Conservation (phyloP, 2,329 filamentous ascomycete genomes). For the Fusarium heterosporum region DNA sequence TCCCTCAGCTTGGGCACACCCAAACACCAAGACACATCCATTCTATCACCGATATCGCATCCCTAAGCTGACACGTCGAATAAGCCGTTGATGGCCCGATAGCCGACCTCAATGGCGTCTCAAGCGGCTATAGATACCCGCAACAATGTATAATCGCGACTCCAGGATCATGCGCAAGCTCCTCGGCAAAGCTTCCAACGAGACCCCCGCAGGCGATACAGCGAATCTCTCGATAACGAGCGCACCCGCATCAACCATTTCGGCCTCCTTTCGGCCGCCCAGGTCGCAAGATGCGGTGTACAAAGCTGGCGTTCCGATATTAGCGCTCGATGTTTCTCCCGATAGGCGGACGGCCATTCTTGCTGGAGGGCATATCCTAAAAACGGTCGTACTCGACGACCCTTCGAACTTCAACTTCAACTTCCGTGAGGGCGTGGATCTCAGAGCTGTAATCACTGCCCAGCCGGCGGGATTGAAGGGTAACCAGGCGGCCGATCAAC, state of each 20-base stretch:
- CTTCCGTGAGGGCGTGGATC: conserved; percentile 68
- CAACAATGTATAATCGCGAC: conserved; percentile 64
- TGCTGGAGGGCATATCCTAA: conserved; percentile 69
- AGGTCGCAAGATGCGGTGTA: conserved; percentile 68
- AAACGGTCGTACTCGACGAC: conserved; percentile 68
- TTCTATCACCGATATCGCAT: conserved; percentile 12
- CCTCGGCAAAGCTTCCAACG: conserved; percentile 64
- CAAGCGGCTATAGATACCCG: conserved; percentile 44
- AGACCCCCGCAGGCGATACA: conserved; percentile 58
- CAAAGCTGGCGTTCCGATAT: conserved; percentile 63
- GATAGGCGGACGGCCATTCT: conserved; percentile 68
- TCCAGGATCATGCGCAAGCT: conserved; percentile 71
- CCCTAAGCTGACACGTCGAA: conserved; percentile 2
- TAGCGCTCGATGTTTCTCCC: conserved; percentile 68
- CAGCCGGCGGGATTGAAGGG: conserved; percentile 56
- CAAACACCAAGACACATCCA: conserved; percentile 1
- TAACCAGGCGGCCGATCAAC: conserved; percentile 63
- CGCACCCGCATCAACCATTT: conserved; percentile 54
- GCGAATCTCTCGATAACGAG: conserved; percentile 57
- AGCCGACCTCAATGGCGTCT: conserved; percentile 50
- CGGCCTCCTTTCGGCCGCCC: conserved; percentile 60
- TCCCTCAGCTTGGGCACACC: conserved; percentile 6
- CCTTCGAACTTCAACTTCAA: conserved; percentile 52
- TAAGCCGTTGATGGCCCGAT: conserved; percentile 37
- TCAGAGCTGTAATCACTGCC: conserved; percentile 66